Conservation (phyloP, 1,284 basidiomycete species). For the Sporisorium iseilematis-ciliati region DNA sequence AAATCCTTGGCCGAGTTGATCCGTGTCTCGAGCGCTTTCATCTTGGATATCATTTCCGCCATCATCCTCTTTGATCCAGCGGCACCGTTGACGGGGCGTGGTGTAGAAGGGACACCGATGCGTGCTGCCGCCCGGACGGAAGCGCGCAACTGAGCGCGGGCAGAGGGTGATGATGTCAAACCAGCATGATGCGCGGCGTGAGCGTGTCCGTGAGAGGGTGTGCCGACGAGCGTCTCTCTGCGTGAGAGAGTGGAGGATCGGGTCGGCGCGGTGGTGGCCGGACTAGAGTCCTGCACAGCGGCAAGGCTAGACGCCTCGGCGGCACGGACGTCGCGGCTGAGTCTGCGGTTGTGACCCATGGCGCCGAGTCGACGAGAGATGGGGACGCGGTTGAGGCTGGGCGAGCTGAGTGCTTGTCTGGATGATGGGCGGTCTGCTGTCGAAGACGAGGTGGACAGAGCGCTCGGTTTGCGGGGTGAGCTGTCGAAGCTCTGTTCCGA, state of each 20-base stretch:
- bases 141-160: conserved; percentile 39
- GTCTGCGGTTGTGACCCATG: conserved; percentile 44
- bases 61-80: conserved; percentile 50
- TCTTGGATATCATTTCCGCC: conserved; percentile 59
- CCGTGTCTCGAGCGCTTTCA: conserved; percentile 63
- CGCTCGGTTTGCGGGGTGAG: conserved; percentile 36
- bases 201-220: conserved; percentile 19
- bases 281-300: conserved; percentile 48
- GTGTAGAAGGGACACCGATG: conserved; percentile 20
- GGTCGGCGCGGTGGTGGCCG: conserved; percentile 15
- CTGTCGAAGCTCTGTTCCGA: conserved; percentile 40
- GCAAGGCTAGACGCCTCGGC: conserved; percentile 29
- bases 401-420: conserved; percentile 36
- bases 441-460: neutral
- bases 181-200: conserved; percentile 7
- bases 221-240: conserved; percentile 24
- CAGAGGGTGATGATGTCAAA: conserved; percentile 34
- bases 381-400: conserved; percentile 36
- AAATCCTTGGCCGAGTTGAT: conserved; percentile 57
- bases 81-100: conserved; percentile 11
- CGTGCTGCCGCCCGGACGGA: conserved; percentile 37
- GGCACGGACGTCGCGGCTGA: conserved; percentile 44
- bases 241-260: conserved; percentile 24
- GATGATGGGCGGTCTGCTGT: conserved; percentile 31
- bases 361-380: conserved; percentile 39